Percentiles rank a stretch among this genome's conserved stretches.
phyloP scores from a whole-genome alignment of 2,329 filamentous ascomycete genomes.

The Scorias spongiosa region DNA sequence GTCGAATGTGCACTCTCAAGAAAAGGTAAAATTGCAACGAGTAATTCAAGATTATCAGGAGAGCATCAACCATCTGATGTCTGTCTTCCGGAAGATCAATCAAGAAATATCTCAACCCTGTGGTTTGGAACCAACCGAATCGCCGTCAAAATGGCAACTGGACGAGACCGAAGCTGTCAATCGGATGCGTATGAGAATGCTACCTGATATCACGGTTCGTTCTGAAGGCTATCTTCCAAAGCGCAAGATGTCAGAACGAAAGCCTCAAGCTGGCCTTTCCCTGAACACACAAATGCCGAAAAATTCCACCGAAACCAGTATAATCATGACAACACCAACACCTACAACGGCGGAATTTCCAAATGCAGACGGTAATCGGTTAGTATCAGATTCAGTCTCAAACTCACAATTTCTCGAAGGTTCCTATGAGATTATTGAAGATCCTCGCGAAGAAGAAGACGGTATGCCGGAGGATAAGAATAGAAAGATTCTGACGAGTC shows the following conservation, averaged over 20 bases:
- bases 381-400: conserved; percentile 27
- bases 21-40: conserved; percentile 82
- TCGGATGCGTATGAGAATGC: conserved; percentile 76
- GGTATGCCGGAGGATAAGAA: conserved; percentile 88
- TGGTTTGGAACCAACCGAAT: conserved; percentile 57
- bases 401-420: conserved; percentile 49
- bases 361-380: conserved; percentile 15
- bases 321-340: conserved; percentile 6
- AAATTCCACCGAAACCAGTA: conserved; percentile 12
- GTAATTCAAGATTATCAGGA: conserved; percentile 87
- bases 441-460: conserved; percentile 72
- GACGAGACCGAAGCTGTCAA: conserved; percentile 93
- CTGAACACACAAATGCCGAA: conserved; percentile 16
- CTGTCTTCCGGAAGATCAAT: conserved; percentile 64
- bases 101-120: conserved; percentile 64
- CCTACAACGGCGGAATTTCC: conserved; percentile 6
- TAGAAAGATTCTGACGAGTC: conserved; percentile 85
- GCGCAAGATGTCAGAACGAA: conserved; percentile 46
- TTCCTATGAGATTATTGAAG: conserved; percentile 90
- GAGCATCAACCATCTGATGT: conserved; percentile 61
- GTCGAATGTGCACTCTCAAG: conserved; percentile 85
- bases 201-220: conserved; percentile 57
- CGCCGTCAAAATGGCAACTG: conserved; percentile 64
- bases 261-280: conserved; percentile 23
- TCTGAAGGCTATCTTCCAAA: conserved; percentile 75